phyloP scores from a whole-genome alignment of 495 filamentous ascomycete genomes.

The Mycothermus thermophilus region DNA sequence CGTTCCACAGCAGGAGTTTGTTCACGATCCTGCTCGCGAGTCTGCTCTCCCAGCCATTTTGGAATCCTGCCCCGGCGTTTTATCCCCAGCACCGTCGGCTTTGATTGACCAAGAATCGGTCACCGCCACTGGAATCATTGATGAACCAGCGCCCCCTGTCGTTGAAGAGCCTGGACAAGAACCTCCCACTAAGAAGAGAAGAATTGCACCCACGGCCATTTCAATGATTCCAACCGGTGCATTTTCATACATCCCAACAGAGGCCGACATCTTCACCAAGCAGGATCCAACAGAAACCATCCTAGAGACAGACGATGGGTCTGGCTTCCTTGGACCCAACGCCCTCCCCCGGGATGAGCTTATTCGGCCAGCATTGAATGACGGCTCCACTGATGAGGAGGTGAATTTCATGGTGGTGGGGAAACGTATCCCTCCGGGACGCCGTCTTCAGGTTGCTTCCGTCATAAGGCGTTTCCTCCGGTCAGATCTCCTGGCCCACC shows the following conservation, averaged over 20 bases:
- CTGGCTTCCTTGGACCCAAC: constrained; percentile 5
- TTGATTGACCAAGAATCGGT: not conserved
- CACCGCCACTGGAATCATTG: too few relatives aligned
- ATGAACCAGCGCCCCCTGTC: too few relatives aligned
- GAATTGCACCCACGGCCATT: constrained; percentile 25
- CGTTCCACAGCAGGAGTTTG: too few relatives aligned
- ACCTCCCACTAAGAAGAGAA: constrained; percentile 27
- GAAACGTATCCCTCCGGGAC: constrained; percentile 20
- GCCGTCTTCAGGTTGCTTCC: constrained; percentile 26
- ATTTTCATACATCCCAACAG: constrained; percentile 20
- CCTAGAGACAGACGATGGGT: constrained; percentile 1
- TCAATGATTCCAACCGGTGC: constrained; percentile 18
- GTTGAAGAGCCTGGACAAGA: constrained; percentile 1
- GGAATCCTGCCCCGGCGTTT: not conserved
- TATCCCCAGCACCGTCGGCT: constrained; percentile 4
- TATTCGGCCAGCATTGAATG: too few relatives aligned
- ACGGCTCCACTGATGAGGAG: constrained; percentile 1
- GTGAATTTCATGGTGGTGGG: constrained; percentile 15
- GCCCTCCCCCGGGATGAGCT: constrained; percentile 3
- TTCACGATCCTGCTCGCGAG: too few relatives aligned
- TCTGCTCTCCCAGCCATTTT: too few relatives aligned
- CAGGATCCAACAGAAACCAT: not conserved
- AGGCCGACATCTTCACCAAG: constrained; percentile 21
- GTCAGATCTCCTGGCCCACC: constrained; percentile 1
- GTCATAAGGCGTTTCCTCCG: constrained; percentile 26